A percentile compares a stretch with the other conserved stretches of the same genome.
phyloP scores from a whole-genome alignment of 1,284 basidiomycete genomes.

The Ceratobasidium theobromae region DNA sequence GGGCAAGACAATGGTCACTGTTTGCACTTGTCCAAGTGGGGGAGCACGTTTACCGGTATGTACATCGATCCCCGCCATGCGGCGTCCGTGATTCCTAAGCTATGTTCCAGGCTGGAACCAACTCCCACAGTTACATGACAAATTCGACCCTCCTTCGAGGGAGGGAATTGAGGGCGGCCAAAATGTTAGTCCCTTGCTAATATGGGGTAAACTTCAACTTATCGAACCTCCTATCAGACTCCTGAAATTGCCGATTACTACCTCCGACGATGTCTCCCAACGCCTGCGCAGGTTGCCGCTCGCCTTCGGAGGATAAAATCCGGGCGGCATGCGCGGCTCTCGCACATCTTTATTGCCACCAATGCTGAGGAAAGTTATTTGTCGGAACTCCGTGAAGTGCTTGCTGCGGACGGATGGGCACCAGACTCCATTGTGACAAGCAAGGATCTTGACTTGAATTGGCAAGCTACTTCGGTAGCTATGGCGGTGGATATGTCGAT shows the following conservation, averaged over 20 bases:
- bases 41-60: constrained; percentile 27
- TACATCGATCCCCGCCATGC: constrained; percentile 31
- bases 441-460: constrained; percentile 48
- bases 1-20: constrained; percentile 14
- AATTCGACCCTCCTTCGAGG: constrained; percentile 52
- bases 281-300: constrained; percentile 49
- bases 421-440: constrained; percentile 48
- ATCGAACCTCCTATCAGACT: neutral
- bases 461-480: constrained; percentile 52
- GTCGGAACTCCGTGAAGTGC: constrained; percentile 47
- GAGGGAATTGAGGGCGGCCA: constrained; percentile 35
- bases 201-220: neutral
- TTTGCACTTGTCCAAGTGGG: constrained; percentile 19
- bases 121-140: constrained; percentile 39
- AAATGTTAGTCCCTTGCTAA: neutral
- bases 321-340: constrained; percentile 39
- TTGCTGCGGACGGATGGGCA: constrained; percentile 44
- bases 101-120: constrained; percentile 42
- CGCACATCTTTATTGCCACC: constrained; percentile 56
- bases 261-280: constrained; percentile 52
- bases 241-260: constrained; percentile 44
- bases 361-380: constrained; percentile 50
- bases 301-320: constrained; percentile 47
- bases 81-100: constrained; percentile 37
- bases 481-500: constrained; percentile 58